These are phyloP conservation scores for Alternaria novae-zelandiae DNA, from an alignment of 2,329 filamentous ascomycete species.

Conservation along the genomic window DNA sequence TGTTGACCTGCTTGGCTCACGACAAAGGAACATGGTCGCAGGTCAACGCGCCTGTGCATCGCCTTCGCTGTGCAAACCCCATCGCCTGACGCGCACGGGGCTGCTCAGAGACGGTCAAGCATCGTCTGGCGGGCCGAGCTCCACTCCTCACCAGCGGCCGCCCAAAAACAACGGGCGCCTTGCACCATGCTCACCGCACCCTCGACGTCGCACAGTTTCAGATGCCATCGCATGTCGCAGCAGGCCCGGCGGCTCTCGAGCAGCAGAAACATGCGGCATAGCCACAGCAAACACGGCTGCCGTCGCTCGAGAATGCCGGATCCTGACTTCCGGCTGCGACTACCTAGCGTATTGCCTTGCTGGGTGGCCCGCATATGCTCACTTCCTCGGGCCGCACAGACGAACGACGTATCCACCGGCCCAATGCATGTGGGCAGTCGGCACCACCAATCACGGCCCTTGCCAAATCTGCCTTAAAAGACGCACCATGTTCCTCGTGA, in stretches of 20 bases:
- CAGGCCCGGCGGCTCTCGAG: background rate
- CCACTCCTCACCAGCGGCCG: slow-evolving; percentile 25
- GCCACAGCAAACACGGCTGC: slow-evolving; percentile 8
- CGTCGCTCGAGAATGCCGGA: slow-evolving; percentile 20
- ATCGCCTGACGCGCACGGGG: slow-evolving; percentile 25
- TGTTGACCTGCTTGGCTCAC: slow-evolving; percentile 9
- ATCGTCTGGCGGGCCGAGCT: slow-evolving; percentile 33
- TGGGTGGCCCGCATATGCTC: slow-evolving; percentile 4
- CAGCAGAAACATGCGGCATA: background rate
- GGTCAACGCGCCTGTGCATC: slow-evolving; percentile 26
- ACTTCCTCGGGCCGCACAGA: slow-evolving; percentile 14
- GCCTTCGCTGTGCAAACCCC: slow-evolving; percentile 34
- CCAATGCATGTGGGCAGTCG: background rate
- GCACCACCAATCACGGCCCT: slow-evolving; percentile 5
- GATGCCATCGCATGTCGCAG: background rate
- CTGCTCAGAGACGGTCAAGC: slow-evolving; percentile 15
- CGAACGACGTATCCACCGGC: slow-evolving; percentile 1
- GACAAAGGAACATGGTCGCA: slow-evolving; percentile 4
- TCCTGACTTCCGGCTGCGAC: slow-evolving; percentile 15
- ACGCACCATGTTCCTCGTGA: slow-evolving; percentile 3
- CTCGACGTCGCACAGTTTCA: slow-evolving; percentile 25
- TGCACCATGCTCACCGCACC: slow-evolving; percentile 13
- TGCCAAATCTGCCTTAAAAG: slow-evolving; percentile 3
- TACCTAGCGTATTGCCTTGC: slow-evolving; percentile 9
- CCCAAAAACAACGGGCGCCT: slow-evolving; percentile 21